phyloP scores from a whole-genome alignment of 805 yeast species.

The Saccharomyces mikatae region DNA sequence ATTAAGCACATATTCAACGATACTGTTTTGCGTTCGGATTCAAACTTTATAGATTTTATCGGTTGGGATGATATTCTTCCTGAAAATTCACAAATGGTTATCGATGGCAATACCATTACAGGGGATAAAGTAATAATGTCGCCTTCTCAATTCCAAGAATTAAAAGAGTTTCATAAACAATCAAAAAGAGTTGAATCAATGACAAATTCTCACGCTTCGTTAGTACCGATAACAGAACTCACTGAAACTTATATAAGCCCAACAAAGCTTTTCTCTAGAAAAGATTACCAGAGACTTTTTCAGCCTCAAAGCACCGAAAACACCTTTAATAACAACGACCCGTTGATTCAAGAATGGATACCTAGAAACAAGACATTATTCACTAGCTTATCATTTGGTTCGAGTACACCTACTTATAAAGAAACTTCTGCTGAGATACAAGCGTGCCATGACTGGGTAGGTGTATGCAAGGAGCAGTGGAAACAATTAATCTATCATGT shows the following conservation, averaged over 20 bases:
- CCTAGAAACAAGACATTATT: constrained; percentile 17
- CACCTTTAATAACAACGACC: constrained; percentile 48
- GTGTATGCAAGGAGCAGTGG: constrained; percentile 55
- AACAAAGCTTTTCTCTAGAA: constrained; percentile 9
- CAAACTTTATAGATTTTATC: constrained; percentile 56
- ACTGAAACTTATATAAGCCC: constrained; percentile 18
- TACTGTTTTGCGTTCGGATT: constrained; percentile 63
- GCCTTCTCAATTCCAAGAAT: background rate
- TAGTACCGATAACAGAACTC: constrained; percentile 1
- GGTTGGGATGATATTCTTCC: constrained; percentile 24
- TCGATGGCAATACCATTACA: background rate
- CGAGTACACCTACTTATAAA: constrained; percentile 56
- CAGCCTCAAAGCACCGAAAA: constrained; percentile 38
- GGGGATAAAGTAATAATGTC: background rate
- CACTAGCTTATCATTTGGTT: constrained; percentile 57
- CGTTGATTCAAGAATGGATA: constrained; percentile 3
- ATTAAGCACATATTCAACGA: constrained; percentile 40
- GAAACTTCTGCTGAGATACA: constrained; percentile 69
- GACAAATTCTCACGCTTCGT: constrained; percentile 41
- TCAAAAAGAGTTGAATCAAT: constrained; percentile 52
- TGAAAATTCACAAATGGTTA: background rate
- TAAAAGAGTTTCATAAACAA: background rate
- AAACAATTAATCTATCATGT: constrained; percentile 52
- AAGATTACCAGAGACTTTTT: constrained; percentile 51
- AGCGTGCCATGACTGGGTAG: constrained; percentile 60